Conservation (phyloP, 1,284 basidiomycete genomes). For the Rhodotorula glutinis region DNA sequence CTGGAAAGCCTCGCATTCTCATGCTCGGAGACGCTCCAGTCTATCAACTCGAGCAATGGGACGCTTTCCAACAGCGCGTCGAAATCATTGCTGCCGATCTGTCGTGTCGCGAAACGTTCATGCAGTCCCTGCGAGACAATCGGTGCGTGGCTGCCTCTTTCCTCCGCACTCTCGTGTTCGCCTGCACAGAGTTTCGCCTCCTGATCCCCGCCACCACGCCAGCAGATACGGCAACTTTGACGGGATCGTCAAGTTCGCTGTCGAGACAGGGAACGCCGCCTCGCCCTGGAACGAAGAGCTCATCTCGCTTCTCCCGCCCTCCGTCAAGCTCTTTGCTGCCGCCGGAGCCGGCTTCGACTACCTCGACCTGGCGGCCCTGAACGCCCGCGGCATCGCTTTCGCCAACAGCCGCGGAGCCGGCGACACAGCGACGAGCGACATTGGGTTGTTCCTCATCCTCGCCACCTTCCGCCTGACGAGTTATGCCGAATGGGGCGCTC, state of each 20-base stretch:
- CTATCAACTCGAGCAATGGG: not conserved
- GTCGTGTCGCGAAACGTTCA: not conserved
- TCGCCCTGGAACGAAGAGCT: conserved; percentile 10
- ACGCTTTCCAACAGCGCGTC: conserved; percentile 16
- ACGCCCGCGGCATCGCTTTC: conserved; percentile 9
- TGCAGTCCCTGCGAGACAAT: not conserved
- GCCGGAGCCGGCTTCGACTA: conserved; percentile 15
- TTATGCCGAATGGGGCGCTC: conserved; percentile 9
- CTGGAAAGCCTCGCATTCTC: conserved; percentile 6
- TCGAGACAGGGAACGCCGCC: conserved; percentile 7
- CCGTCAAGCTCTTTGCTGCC: conserved; percentile 9
- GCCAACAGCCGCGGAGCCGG: conserved; percentile 12
- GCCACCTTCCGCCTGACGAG: conserved; percentile 9
- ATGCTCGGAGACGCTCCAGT: conserved; percentile 2
- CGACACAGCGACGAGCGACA: conserved; percentile 13
- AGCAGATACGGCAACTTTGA: conserved; percentile 6
- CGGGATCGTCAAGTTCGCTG: conserved; percentile 8
- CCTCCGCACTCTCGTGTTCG: not conserved
- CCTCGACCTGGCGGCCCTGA: not conserved
- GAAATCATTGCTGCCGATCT: conserved; percentile 12
- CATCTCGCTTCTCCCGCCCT: conserved; percentile 7
- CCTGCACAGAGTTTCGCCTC: not conserved
- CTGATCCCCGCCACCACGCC: not conserved
- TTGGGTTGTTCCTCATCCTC: conserved; percentile 10
- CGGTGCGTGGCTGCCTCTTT: not conserved